These are phyloP conservation scores for Agroathelia rolfsii DNA, from an alignment of 1,284 basidiomycete genomes.

Conservation along the genomic window DNA sequence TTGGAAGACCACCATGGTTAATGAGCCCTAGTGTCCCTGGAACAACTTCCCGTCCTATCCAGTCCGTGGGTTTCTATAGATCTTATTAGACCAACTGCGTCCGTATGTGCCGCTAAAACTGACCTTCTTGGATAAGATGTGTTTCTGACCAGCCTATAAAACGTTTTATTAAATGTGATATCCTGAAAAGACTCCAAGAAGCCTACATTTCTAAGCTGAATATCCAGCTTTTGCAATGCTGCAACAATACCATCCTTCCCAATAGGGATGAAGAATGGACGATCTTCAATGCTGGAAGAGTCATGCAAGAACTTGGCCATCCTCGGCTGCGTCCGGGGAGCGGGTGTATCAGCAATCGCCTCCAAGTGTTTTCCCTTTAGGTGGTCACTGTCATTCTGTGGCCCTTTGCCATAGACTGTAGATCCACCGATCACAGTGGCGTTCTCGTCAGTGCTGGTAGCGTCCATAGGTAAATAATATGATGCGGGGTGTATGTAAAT, in stretches of 20 bases:
- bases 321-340: too few species aligned
- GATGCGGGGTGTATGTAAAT: too few species aligned
- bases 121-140: conserved; percentile 41
- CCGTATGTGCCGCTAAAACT: conserved; percentile 6
- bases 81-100: conserved; percentile 6
- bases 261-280: conserved; percentile 62
- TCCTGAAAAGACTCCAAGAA: conserved; percentile 5
- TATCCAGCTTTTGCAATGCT: conserved; percentile 57
- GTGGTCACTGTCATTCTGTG: too few species aligned
- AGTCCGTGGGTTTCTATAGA: conserved; percentile 47
- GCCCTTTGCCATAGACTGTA: conserved; percentile 16
- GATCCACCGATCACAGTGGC: conserved; percentile 27
- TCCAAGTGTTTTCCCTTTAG: too few species aligned
- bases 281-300: conserved; percentile 31
- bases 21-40: conserved; percentile 61
- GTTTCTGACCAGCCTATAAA: conserved; percentile 39
- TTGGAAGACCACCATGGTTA: conserved; percentile 71
- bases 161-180: conserved; percentile 3
- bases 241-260: conserved; percentile 50
- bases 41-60: conserved; percentile 59
- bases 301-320: conserved; percentile 19
- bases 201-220: conserved; percentile 41
- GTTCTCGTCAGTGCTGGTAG: conserved; percentile 21
- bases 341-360: too few species aligned
- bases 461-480: conserved; percentile 15